These are phyloP conservation scores for Babesia ovata DNA, from an alignment of 169 alveolate genomes.

Conservation along the genomic window DNA sequence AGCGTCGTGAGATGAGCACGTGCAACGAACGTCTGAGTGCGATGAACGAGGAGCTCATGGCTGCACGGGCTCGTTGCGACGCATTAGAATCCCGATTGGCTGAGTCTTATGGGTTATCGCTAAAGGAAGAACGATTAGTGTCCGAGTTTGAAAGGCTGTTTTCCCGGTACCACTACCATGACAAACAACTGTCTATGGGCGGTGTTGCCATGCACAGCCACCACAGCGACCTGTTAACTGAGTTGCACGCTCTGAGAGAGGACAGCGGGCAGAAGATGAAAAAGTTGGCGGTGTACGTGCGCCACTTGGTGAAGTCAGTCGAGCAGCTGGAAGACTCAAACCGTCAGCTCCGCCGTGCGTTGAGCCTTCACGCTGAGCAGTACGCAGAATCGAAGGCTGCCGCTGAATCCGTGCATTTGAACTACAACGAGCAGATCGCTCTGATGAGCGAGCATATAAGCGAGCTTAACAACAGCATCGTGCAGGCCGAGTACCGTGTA, in stretches of 20 bases:
- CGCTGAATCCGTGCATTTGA: conserved; percentile 34
- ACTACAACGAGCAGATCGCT: conserved; percentile 61
- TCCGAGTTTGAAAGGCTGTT: conserved; percentile 19
- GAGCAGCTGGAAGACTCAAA: conserved; percentile 51
- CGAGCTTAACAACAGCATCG: conserved; percentile 56
- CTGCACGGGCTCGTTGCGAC: conserved; percentile 18
- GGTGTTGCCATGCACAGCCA: not conserved
- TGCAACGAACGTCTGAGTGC: conserved; percentile 31
- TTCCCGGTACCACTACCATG: conserved; percentile 21
- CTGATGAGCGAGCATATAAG: conserved; percentile 67
- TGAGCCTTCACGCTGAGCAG: conserved; percentile 31
- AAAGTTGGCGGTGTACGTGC: conserved; percentile 39
- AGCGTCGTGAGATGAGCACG: conserved; percentile 23
- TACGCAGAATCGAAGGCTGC: conserved; percentile 23
- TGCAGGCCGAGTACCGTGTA: conserved; percentile 48
- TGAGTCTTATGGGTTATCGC: not conserved
- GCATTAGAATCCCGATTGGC: conserved; percentile 18
- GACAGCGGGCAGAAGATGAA: conserved; percentile 27
- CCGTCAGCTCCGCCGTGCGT: conserved; percentile 33
- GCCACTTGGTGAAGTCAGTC: conserved; percentile 41
- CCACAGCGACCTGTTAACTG: conserved; percentile 15
- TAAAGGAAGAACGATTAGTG: not conserved
- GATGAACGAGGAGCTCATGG: conserved; percentile 32
- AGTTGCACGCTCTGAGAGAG: conserved; percentile 15
- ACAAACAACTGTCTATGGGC: not conserved